Conservation (phyloP, 2,329 filamentous ascomycete genomes). For the Diaporthe sp. region DNA sequence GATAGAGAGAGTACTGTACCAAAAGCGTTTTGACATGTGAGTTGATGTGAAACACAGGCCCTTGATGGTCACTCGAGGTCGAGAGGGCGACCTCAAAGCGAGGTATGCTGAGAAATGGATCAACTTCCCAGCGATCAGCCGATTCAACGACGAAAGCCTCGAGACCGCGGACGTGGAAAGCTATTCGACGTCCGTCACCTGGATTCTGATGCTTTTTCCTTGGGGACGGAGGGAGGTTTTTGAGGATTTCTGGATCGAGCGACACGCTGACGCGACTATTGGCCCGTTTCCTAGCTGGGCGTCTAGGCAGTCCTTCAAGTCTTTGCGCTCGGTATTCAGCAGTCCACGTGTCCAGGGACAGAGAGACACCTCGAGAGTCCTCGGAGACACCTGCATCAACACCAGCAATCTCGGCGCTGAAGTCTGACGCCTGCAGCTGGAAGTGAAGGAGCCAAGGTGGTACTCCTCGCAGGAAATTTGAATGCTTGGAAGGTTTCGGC, state of each 20-base stretch:
- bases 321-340: slow-evolving; percentile 90
- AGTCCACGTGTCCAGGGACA: slow-evolving; percentile 90
- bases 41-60: slow-evolving; percentile 89
- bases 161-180: slow-evolving; percentile 84
- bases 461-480: slow-evolving; percentile 81
- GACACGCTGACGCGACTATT: slow-evolving; percentile 78
- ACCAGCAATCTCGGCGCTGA: slow-evolving; percentile 91
- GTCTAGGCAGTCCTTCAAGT: slow-evolving; percentile 73
- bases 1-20: slow-evolving; percentile 91
- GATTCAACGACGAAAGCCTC: slow-evolving; percentile 94
- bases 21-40: slow-evolving; percentile 84
- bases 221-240: slow-evolving; percentile 64
- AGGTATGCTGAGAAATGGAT: slow-evolving; percentile 89
- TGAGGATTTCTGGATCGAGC: slow-evolving; percentile 76
- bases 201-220: slow-evolving; percentile 69
- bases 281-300: slow-evolving; percentile 76
- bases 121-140: slow-evolving; percentile 84
- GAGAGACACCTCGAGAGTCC: slow-evolving; percentile 83
- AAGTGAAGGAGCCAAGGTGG: slow-evolving; percentile 89
- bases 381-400: slow-evolving; percentile 87
- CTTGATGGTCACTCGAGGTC: slow-evolving; percentile 87
- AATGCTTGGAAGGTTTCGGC: slow-evolving; percentile 65
- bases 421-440: slow-evolving; percentile 87
- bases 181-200: slow-evolving; percentile 84
- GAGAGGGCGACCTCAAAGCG: slow-evolving; percentile 89